These are phyloP conservation scores for Tilletia caries DNA, from an alignment of 1,284 basidiomycete genomes.

Conservation along the genomic window DNA sequence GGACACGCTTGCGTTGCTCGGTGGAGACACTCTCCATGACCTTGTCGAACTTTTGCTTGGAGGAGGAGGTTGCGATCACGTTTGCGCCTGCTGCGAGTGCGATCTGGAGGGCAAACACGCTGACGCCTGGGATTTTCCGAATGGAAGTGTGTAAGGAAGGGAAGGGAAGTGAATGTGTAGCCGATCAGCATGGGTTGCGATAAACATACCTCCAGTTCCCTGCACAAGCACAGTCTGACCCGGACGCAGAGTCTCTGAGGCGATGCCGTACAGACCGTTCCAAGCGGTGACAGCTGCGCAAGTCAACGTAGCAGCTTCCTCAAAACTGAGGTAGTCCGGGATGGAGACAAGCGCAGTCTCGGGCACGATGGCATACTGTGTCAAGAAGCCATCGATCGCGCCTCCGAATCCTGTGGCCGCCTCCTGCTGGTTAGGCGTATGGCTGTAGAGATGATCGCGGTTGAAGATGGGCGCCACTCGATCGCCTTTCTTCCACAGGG, in stretches of 20 bases:
- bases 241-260: constrained; percentile 56
- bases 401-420: constrained; percentile 59
- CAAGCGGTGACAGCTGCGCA: constrained; percentile 62
- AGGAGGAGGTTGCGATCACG: constrained; percentile 65
- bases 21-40: constrained; percentile 41
- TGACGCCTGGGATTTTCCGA: constrained; percentile 57
- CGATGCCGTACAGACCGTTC: constrained; percentile 58
- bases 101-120: constrained; percentile 61
- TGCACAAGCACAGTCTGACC: constrained; percentile 60
- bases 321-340: constrained; percentile 59
- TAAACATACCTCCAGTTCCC: constrained; percentile 61
- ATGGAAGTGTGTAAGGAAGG: too few relatives aligned
- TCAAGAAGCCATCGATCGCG: constrained; percentile 61
- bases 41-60: constrained; percentile 60
- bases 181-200: too few relatives aligned
- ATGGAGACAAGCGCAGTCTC: constrained; percentile 56
- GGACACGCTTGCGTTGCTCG: constrained; percentile 31
- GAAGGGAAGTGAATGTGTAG: too few relatives aligned
- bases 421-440: constrained; percentile 45
- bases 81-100: constrained; percentile 63
- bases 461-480: constrained; percentile 57
- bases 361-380: constrained; percentile 58
- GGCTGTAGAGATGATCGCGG: constrained; percentile 51
- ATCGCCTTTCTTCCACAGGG: constrained; percentile 61
- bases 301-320: constrained; percentile 59